Base-by-base conservation (phyloP, 495 filamentous ascomycete species). In the Trichodelitschia bisporula region DNA sequence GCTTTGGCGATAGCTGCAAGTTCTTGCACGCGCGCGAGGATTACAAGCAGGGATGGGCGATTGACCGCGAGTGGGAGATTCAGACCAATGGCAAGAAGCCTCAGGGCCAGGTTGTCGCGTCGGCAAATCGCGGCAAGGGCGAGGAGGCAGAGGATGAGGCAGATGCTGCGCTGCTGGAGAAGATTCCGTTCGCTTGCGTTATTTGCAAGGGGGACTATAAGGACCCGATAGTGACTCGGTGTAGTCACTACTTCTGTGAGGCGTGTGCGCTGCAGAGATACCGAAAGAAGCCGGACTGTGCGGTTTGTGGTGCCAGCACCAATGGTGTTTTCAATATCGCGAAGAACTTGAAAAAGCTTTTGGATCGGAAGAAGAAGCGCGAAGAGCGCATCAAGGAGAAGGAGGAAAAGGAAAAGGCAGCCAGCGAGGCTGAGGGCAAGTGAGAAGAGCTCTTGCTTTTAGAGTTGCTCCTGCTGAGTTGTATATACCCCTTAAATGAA, bases 241-340 rank as follows among this genome's bases (percentile, higher is more conserved):
- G 89, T 35, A 72, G 79, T 3, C 89, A 95, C 48, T 95, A 93
- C 43, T 97, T 95, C 38, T 97, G 86, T 49, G 74, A 92, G 45
- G 54, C 55, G 0, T 95, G 89, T 47, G 86, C 84, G 19, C 51
- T 97, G 38, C 61, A 74, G 42, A 50, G 79, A 33, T 95, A 93
- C 49, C 58, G 71, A 37, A 76, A 69, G 47, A 72, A 73, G 37
- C 80, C 79, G 8, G 61, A 62, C 2, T 97, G 89, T 49, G 79
- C 77, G 4, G 77, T 70, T 18, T 95, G 86, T 48, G 72, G 78
- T 1, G 61, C 66, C 4, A 73, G 76, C 2, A 93, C 89, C 3
- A 66, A 69, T 15, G 86, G 86, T 5, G 75, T 89, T 1, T 97
- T 92, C 40, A 92, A 90, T 48, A 62, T 61, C 4, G 82, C 86